Conservation (phyloP, 345 rosid genomes). For the Lumnitzera littorea region DNA sequence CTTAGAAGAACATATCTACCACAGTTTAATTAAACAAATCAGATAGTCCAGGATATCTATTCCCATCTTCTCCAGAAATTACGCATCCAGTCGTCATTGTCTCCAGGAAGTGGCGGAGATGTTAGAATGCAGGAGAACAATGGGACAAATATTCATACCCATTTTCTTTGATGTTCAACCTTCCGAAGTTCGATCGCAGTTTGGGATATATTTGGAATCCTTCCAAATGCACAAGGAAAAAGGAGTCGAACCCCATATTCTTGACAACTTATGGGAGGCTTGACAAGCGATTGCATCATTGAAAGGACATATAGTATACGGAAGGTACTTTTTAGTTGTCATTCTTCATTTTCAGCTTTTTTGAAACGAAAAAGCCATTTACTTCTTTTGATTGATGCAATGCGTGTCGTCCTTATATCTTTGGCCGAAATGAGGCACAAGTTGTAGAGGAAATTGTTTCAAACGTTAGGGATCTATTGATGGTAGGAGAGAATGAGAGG, state of each 20-base stretch:
- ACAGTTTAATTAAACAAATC: neutral
- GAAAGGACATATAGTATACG: conserved; percentile 1
- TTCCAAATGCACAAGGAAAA: neutral
- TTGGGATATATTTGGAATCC: neutral
- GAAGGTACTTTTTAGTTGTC: neutral
- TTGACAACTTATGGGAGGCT: neutral
- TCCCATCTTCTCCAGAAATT: neutral
- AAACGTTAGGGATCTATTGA: neutral
- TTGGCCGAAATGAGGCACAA: neutral
- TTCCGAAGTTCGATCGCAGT: neutral
- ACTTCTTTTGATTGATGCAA: neutral
- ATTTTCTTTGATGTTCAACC: conserved; percentile 8
- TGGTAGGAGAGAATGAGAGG: too few species aligned
- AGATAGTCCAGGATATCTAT: conserved; percentile 9
- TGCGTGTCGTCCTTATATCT: neutral
- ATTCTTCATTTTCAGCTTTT: neutral
- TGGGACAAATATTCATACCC: neutral
- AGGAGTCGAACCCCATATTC: neutral
- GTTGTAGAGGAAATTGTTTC: neutral
- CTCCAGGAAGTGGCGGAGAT: conserved; percentile 9
- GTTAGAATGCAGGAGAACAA: conserved; percentile 1
- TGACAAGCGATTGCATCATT: neutral
- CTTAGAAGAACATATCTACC: neutral
- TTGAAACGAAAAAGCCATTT: neutral
- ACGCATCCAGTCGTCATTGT: conserved; percentile 8